Evolutionary conservation across 208 protist genomes (phyloP).

Genomic region (Wallacemonas sp.): DNA sequence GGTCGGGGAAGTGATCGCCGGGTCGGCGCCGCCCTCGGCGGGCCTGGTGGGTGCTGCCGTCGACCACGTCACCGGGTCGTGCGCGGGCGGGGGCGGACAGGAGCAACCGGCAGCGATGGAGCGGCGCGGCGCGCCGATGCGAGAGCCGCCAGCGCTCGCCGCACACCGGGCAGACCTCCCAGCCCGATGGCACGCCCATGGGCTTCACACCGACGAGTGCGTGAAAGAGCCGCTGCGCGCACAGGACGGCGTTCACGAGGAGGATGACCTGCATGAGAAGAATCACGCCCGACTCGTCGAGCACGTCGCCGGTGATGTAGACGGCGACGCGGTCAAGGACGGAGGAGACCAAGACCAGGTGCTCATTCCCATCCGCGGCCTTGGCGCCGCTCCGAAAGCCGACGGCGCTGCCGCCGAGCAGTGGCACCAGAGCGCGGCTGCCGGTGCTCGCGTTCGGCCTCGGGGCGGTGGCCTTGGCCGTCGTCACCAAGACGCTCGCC

Average conservation of each 20-base stretch:
- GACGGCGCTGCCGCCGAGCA: not conserved
- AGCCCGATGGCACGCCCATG: slow-evolving; percentile 56
- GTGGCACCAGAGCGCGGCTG: not conserved
- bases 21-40: slow-evolving; percentile 26
- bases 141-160: slow-evolving; percentile 38
- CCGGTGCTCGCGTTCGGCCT: too few species aligned
- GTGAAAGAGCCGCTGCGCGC: slow-evolving; percentile 65
- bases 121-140: slow-evolving; percentile 1
- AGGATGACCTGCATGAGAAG: slow-evolving; percentile 46
- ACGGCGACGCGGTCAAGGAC: not conserved
- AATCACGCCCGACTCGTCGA: slow-evolving; percentile 19
- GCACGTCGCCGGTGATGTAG: slow-evolving; percentile 7
- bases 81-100: not conserved
- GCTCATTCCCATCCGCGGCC: not conserved
- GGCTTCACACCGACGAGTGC: slow-evolving; percentile 62
- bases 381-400: not conserved
- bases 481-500: not conserved
- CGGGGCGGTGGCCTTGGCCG: not conserved
- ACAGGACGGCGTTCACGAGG: slow-evolving; percentile 37
- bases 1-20: slow-evolving; percentile 58
- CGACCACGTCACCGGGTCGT: not conserved
- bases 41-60: slow-evolving; percentile 12
- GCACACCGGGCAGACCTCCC: slow-evolving; percentile 67
- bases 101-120: slow-evolving; percentile 2
- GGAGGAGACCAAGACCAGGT: not conserved